Evolutionary conservation across 139 green algal species (phyloP).

Genomic region (Choricystis sp.): DNA sequence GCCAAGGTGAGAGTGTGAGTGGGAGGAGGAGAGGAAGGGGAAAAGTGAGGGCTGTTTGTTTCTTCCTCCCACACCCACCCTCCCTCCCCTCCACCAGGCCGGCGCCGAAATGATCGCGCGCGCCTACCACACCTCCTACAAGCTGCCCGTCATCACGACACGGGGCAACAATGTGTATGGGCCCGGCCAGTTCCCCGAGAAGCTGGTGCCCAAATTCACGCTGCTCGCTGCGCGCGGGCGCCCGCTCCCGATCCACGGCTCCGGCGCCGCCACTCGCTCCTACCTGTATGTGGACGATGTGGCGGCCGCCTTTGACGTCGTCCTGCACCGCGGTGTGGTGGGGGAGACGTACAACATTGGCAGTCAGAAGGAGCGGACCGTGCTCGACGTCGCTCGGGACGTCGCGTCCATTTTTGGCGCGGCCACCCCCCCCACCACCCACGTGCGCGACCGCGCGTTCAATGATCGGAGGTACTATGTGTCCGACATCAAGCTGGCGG

Average conservation of each 20-base stretch:
- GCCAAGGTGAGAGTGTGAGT: too few species aligned
- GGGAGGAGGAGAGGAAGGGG: too few species aligned
- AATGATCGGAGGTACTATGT: conserved; percentile 91
- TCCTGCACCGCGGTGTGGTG: conserved; percentile 61
- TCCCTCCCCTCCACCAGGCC: too few species aligned
- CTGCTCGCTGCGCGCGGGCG: conserved; percentile 47
- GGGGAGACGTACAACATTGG: conserved; percentile 97
- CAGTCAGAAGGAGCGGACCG: conserved; percentile 81
- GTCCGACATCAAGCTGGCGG: conserved; percentile 74
- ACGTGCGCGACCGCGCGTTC: conserved; percentile 65
- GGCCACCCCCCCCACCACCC: conserved; percentile 21
- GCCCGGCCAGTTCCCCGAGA: conserved; percentile 77
- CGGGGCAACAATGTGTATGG: conserved; percentile 99
- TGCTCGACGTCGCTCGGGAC: conserved; percentile 64
- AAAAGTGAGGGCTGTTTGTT: too few species aligned
- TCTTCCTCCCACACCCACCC: too few species aligned
- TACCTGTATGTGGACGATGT: conserved; percentile 95
- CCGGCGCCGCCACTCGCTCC: conserved; percentile 24
- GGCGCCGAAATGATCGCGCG: conserved; percentile 94
- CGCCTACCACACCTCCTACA: conserved; percentile 73
- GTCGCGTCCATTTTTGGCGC: conserved; percentile 47
- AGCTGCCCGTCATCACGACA: conserved; percentile 86
- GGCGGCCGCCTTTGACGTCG: conserved; percentile 67
- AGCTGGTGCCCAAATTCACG: conserved; percentile 69
- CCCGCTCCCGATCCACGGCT: conserved; percentile 52